Conservation (phyloP, 768 basidiomycete genomes). For the Kwoniella europaea region DNA sequence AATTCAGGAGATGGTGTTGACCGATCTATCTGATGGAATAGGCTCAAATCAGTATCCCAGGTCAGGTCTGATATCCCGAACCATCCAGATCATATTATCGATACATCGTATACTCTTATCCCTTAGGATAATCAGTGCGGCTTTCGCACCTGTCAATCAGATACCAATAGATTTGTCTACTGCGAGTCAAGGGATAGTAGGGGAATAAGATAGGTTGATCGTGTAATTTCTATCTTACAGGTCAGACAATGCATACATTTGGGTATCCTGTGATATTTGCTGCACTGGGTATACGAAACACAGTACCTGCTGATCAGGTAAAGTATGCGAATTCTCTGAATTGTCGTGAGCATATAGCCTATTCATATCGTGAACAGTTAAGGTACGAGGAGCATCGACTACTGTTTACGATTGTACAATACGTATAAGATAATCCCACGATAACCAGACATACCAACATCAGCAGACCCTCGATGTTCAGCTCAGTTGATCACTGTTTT, state of each 20-base stretch:
- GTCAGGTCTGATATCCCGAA: constrained; percentile 2
- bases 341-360: too few species aligned
- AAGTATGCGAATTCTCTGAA: too few species aligned
- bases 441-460: too few species aligned
- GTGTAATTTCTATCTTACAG: not conserved
- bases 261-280: too few species aligned
- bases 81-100: constrained; percentile 2
- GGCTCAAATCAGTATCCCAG: not conserved
- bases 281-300: too few species aligned
- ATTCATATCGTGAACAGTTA: too few species aligned
- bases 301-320: too few species aligned
- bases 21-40: not conserved
- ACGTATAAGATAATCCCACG: too few species aligned
- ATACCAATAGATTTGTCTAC: not conserved
- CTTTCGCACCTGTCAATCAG: not conserved
- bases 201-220: not conserved
- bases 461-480: too few species aligned
- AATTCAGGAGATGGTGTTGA: not conserved
- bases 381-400: too few species aligned
- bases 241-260: not conserved
- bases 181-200: not conserved
- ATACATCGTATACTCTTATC: constrained; percentile 17
- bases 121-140: constrained; percentile 9
- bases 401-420: too few species aligned
- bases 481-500: too few species aligned